A percentile compares a stretch with the other conserved stretches of the same genome.
These are phyloP conservation scores for Aphanomyces stellatus DNA, from an alignment of 352 stramenopile species.

Conservation along the genomic window DNA sequence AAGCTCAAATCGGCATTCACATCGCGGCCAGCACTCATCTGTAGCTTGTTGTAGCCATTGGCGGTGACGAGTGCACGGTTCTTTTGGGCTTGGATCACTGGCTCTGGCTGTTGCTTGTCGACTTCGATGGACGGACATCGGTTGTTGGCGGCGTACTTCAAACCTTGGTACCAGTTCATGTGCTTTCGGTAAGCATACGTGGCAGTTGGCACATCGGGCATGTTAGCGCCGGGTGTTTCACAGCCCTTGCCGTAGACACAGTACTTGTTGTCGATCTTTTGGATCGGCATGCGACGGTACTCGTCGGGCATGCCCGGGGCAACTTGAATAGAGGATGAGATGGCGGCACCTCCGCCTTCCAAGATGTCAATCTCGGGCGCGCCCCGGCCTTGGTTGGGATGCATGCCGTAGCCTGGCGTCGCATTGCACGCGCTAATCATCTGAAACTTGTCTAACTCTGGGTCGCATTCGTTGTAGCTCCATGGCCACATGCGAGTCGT, in stretches of 20 bases:
- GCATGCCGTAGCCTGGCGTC: slow-evolving; percentile 78
- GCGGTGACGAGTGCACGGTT: not conserved
- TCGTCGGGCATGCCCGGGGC: slow-evolving; percentile 29
- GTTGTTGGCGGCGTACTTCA: slow-evolving; percentile 53
- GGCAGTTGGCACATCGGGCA: slow-evolving; percentile 39
- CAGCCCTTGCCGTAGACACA: too few relatives aligned
- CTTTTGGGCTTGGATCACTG: too few relatives aligned
- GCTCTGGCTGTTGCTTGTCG: not conserved
- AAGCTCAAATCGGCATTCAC: slow-evolving; percentile 7
- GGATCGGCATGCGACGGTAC: slow-evolving; percentile 26
- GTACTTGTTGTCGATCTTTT: not conserved
- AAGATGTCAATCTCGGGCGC: slow-evolving; percentile 89
- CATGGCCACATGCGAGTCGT: slow-evolving; percentile 90
- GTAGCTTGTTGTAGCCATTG: slow-evolving; percentile 2
- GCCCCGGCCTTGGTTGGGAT: slow-evolving; percentile 51
- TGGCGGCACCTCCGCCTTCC: slow-evolving; percentile 44
- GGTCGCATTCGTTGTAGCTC: slow-evolving; percentile 82
- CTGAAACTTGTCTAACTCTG: slow-evolving; percentile 31
- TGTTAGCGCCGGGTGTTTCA: slow-evolving; percentile 39
- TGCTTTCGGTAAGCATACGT: slow-evolving; percentile 34
- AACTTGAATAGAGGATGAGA: slow-evolving; percentile 80
- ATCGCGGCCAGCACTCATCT: not conserved
- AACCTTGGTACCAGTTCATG: slow-evolving; percentile 43
- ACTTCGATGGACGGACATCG: slow-evolving; percentile 26
- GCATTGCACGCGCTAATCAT: slow-evolving; percentile 80